Evolutionary conservation across 2,329 filamentous ascomycete species (phyloP).

Genomic region (Fusarium piperis): DNA sequence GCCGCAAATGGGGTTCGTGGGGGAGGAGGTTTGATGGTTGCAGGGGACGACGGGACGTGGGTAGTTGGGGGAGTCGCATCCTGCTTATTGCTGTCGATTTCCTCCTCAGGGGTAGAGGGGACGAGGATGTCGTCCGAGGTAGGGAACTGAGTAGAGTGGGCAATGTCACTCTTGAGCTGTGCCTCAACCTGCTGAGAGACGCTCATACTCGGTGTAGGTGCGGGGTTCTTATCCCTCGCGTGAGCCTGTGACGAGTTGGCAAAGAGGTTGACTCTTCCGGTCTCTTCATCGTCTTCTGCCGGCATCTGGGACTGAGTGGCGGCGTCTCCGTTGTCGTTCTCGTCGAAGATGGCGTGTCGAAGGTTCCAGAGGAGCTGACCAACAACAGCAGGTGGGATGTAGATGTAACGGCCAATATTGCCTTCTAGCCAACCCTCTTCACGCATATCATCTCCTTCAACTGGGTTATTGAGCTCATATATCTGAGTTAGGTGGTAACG

Average conservation of each 20-base stretch:
- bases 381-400: conserved; percentile 65
- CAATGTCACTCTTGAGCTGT: conserved; percentile 60
- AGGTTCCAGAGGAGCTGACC: conserved; percentile 68
- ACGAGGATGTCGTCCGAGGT: conserved; percentile 46
- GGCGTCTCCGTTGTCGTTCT: conserved; percentile 37
- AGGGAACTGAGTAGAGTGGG: conserved; percentile 50
- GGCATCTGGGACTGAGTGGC: conserved; percentile 16
- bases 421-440: conserved; percentile 64
- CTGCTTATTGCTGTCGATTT: conserved; percentile 8
- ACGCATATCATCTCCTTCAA: conserved; percentile 61
- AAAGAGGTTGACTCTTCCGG: conserved; percentile 32
- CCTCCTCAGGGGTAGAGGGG: conserved; percentile 47
- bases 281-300: conserved; percentile 22
- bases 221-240: conserved; percentile 13
- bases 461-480: conserved; percentile 70
- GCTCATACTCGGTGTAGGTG: conserved; percentile 45
- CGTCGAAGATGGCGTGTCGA: conserved; percentile 58
- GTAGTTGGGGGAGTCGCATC: conserved; percentile 25
- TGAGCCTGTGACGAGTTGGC: conserved; percentile 31
- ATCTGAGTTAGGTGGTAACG: conserved; percentile 54
- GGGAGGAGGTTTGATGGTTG: conserved; percentile 31
- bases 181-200: conserved; percentile 63
- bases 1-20: conserved; percentile 14
- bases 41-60: conserved; percentile 13
- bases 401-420: conserved; percentile 61